Conservation (phyloP, 2,329 filamentous ascomycete genomes). For the Beauveria varroae region DNA sequence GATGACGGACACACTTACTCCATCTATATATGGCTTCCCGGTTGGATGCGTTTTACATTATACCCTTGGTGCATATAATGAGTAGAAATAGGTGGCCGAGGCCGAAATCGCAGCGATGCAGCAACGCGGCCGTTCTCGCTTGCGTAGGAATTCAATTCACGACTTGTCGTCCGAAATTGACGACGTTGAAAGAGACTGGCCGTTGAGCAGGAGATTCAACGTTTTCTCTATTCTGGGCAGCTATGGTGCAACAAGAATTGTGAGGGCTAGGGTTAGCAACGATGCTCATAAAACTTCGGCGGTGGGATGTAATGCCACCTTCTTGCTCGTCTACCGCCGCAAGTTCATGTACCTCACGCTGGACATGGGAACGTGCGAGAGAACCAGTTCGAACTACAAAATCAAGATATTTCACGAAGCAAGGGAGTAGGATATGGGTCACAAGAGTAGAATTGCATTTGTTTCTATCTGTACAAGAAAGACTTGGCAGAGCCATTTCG, state of each 20-base stretch:
- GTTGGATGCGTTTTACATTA: too few species aligned
- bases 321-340: not conserved
- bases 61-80: too few species aligned
- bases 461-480: slow-evolving; percentile 4
- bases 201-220: not conserved
- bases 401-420: not conserved
- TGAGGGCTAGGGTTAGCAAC: too few species aligned
- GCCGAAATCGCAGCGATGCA: too few species aligned
- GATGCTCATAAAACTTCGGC: not conserved
- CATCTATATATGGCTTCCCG: too few species aligned
- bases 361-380: too few species aligned
- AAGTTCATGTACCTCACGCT: not conserved
- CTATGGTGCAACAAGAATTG: not conserved
- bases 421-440: not conserved
- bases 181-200: slow-evolving; percentile 28
- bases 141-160: too few species aligned
- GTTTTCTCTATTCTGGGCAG: not conserved
- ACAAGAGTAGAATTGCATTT: not conserved
- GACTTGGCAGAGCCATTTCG: slow-evolving; percentile 3
- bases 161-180: slow-evolving; percentile 31
- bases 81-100: too few species aligned
- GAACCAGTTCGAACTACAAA: not conserved
- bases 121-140: too few species aligned
- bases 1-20: too few species aligned
- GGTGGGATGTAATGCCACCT: not conserved